Evolutionary conservation across 2,329 filamentous ascomycete species (phyloP), one percentile per base, ranked within the genome.

Genomic region (Claviceps fusiformis): DNA sequence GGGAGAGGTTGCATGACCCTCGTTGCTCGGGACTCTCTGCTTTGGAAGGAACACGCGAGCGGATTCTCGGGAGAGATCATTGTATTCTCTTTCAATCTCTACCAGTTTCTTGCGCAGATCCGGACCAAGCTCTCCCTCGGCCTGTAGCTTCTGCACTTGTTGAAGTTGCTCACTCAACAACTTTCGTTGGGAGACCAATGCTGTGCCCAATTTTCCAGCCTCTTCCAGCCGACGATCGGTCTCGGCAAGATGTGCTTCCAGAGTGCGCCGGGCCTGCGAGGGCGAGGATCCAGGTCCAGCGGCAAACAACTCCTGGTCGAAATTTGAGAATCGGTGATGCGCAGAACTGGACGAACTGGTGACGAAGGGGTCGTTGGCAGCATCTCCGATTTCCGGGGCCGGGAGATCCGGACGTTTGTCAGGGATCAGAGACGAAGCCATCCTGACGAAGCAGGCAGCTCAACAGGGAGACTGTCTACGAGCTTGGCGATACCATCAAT

Each of bases 51-150:
- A 92, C 2, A 89, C 90, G 60, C 92, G 81, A 47, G 92, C 89
- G 50, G 87, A 93, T 68, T 97, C 92, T 59, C 86, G 80, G 13
- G 91, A 90, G 50, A 97, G 85, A 66, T 96, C 91, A 68, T 95
- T 92, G 73, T 95, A 97, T 65, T 98, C 93, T 68, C 83, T 88
- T 69, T 98, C 93, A 57, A 98, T 83, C 59, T 95, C 90, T 15
- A 82, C 78, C 54, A 98, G 78, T 70, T 87, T 90, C 64, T 86
- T 80, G 57, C 87, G 87, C 63, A 98, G 74, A 61, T 95, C 91
- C 3, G 87, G 83, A 0, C 85, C 85, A 53, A 97, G 82, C 59
- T 95, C 87, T 29, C 81, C 82, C 61, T 93, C 87, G 48, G 80
- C 76, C 63, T 89, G 78, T 57, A 88, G 76, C 65, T 85, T 82